phyloP scores from a whole-genome alignment of 179 eudicot genomes.

The Pouteria campechiana region DNA sequence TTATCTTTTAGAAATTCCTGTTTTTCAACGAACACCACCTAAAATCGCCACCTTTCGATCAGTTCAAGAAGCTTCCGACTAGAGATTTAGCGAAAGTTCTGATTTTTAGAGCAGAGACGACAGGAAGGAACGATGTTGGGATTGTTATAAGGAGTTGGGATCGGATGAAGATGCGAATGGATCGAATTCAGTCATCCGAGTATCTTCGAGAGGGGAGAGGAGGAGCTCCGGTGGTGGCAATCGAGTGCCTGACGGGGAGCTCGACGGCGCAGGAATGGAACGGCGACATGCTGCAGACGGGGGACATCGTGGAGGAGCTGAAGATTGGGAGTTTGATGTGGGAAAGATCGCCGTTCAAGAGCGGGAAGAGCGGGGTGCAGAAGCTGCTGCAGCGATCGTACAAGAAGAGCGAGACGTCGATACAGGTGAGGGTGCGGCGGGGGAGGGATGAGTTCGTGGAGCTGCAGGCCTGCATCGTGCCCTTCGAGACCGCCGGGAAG shows the following conservation, averaged over 20 bases:
- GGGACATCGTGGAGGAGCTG: constrained; percentile 74
- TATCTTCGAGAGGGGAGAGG: no score
- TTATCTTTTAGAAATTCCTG: no score
- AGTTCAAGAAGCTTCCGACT: no score
- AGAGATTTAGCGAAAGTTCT: no score
- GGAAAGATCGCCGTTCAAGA: constrained; percentile 46
- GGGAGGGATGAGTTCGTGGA: constrained; percentile 37
- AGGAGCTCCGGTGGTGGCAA: constrained; percentile 32
- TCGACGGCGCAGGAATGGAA: constrained; percentile 89
- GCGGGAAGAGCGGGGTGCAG: constrained; percentile 60
- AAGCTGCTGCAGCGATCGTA: constrained; percentile 43
- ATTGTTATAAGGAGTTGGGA: no score
- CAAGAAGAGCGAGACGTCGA: constrained; percentile 41
- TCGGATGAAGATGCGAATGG: no score
- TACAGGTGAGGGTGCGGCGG: constrained; percentile 49
- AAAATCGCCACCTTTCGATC: no score
- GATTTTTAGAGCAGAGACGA: no score
- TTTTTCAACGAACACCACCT: no score
- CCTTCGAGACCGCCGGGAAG: constrained; percentile 40
- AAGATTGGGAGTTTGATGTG: constrained; percentile 21
- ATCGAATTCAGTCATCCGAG: no score
- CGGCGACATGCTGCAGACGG: constrained; percentile 62
- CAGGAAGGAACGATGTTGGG: no score
- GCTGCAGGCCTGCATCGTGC: constrained; percentile 73
- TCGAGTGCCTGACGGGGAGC: constrained; percentile 67